Percentiles rank a stretch among this genome's conserved stretches.
phyloP scores from a whole-genome alignment of 768 basidiomycete genomes.

The Solioccasus polychromus region DNA sequence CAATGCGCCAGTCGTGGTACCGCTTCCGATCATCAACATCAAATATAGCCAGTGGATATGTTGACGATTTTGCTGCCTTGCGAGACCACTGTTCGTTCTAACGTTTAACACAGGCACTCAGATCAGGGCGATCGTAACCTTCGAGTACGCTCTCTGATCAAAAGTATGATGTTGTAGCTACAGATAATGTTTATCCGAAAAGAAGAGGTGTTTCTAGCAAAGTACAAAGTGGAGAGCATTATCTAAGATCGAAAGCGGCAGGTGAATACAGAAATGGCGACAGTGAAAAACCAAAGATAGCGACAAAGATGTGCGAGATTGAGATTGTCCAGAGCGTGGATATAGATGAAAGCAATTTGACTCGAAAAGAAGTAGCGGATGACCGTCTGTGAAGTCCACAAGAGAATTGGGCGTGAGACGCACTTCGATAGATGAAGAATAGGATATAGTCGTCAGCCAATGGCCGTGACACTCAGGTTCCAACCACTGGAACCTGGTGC shows the following conservation, averaged over 20 bases:
- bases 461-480: constrained; percentile 6
- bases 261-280: background rate
- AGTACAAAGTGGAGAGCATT: background rate
- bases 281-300: constrained; percentile 9
- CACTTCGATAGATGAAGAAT: constrained; percentile 16
- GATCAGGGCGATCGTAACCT: too few relatives aligned
- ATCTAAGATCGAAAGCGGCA: background rate
- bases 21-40: too few relatives aligned
- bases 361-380: constrained; percentile 1
- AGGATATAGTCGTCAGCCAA: constrained; percentile 9
- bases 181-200: too few relatives aligned
- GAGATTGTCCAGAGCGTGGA: constrained; percentile 9
- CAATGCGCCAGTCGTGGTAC: too few relatives aligned
- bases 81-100: too few relatives aligned
- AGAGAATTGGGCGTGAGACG: background rate
- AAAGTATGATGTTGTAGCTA: too few relatives aligned
- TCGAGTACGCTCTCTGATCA: too few relatives aligned
- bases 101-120: too few relatives aligned
- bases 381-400: constrained; percentile 16
- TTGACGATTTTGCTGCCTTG: too few relatives aligned
- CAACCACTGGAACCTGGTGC: constrained; percentile 10
- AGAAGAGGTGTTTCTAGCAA: too few relatives aligned
- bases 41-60: too few relatives aligned
- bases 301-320: constrained; percentile 1
- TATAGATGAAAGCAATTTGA: constrained; percentile 10